phyloP scores from a whole-genome alignment of 2,329 filamentous ascomycete genomes.

The Coniochaeta sp. region DNA sequence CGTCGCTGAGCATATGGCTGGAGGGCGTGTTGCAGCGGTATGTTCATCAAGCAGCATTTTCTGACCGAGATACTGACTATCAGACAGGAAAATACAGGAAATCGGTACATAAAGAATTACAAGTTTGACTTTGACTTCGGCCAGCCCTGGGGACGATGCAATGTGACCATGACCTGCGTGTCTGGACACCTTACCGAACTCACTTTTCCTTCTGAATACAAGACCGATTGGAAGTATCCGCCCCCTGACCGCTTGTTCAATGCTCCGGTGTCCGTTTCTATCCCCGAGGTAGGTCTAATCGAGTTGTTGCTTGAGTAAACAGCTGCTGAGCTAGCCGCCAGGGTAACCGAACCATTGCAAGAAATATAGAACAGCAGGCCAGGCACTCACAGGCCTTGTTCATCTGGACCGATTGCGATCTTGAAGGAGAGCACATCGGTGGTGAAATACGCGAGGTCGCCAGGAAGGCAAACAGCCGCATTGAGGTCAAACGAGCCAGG shows the following conservation, averaged over 20 bases:
- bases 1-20: slow-evolving; percentile 81
- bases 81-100: slow-evolving; percentile 57
- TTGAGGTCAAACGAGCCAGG: slow-evolving; percentile 76
- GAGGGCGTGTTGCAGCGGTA: slow-evolving; percentile 64
- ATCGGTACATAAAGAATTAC: slow-evolving; percentile 88
- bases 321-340: slow-evolving; percentile 24
- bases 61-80: slow-evolving; percentile 4
- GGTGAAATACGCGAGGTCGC: slow-evolving; percentile 83
- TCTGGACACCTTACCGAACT: slow-evolving; percentile 77
- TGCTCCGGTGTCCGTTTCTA: slow-evolving; percentile 61
- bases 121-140: slow-evolving; percentile 85
- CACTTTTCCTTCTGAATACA: slow-evolving; percentile 69
- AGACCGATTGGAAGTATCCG: slow-evolving; percentile 69
- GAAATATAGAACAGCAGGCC: slow-evolving; percentile 79
- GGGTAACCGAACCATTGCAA: slow-evolving; percentile 73
- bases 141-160: slow-evolving; percentile 68
- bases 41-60: slow-evolving; percentile 20
- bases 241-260: slow-evolving; percentile 74
- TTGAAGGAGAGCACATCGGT: slow-evolving; percentile 95
- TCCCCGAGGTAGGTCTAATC: slow-evolving; percentile 50
- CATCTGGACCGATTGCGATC: slow-evolving; percentile 98
- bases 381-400: slow-evolving; percentile 66
- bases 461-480: slow-evolving; percentile 59
- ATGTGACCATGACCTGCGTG: slow-evolving; percentile 91
- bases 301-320: not conserved